Conservation (phyloP, 2,329 filamentous ascomycete species). For the Colletotrichum abscissum region DNA sequence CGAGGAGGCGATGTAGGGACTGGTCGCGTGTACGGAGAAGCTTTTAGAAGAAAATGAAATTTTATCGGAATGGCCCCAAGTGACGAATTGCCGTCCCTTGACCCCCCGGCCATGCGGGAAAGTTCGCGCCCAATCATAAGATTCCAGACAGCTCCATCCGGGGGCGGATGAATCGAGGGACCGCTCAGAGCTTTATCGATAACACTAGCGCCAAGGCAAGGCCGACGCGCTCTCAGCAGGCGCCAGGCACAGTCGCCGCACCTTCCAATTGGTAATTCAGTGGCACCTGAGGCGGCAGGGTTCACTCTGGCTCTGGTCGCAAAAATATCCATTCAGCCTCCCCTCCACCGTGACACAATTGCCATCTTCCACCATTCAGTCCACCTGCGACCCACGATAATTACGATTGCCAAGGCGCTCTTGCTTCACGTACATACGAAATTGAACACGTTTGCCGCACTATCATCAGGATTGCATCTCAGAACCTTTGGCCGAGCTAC, state of each 20-base stretch:
- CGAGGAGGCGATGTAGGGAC: conserved; percentile 14
- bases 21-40: conserved; percentile 29
- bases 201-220: conserved; percentile 18
- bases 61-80: conserved; percentile 36
- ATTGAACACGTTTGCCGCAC: background rate
- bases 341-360: conserved; percentile 7
- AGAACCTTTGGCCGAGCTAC: background rate
- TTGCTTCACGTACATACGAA: background rate
- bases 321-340: conserved; percentile 35
- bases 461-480: background rate
- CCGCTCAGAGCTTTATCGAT: conserved; percentile 34
- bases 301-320: conserved; percentile 30
- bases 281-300: background rate
- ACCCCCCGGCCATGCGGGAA: conserved; percentile 12
- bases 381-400: background rate
- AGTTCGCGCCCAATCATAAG: conserved; percentile 29
- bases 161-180: conserved; percentile 30
- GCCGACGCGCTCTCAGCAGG: background rate
- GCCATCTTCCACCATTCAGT: background rate
- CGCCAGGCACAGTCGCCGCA: conserved; percentile 18
- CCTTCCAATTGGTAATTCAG: conserved; percentile 28
- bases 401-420: background rate
- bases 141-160: conserved; percentile 21
- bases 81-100: conserved; percentile 35
- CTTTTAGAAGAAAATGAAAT: conserved; percentile 33